Evolutionary conservation across 805 yeast genomes (phyloP).

Genomic region (Candida mattraensis): DNA sequence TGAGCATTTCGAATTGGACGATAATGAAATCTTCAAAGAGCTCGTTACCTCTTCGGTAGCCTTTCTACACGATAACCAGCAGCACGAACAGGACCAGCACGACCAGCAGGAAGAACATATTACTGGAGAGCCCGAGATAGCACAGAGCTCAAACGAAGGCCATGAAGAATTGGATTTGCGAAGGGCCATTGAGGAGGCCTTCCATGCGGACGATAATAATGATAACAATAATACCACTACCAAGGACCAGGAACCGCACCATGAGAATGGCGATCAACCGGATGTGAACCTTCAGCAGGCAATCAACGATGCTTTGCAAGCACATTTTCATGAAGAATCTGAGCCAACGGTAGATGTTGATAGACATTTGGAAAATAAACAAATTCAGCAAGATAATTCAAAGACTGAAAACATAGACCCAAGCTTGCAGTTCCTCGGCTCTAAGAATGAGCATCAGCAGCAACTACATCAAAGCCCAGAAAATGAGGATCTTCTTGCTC

Average conservation of each 20-base stretch:
- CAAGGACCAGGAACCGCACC: slow-evolving; percentile 3
- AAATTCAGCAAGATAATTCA: too few species aligned
- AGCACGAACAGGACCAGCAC: not conserved
- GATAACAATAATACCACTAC: not conserved
- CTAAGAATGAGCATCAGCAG: not conserved
- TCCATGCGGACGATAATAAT: slow-evolving; percentile 7
- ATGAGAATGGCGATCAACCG: slow-evolving; percentile 4
- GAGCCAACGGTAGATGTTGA: slow-evolving; percentile 2
- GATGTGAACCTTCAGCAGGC: slow-evolving; percentile 16
- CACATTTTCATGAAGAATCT: too few species aligned
- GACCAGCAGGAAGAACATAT: not conserved
- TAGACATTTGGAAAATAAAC: slow-evolving; percentile 1
- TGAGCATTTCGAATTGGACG: slow-evolving; percentile 14
- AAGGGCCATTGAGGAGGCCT: slow-evolving; percentile 18
- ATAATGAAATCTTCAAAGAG: slow-evolving; percentile 13
- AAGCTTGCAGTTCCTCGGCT: not conserved
- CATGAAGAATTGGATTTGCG: slow-evolving; percentile 6
- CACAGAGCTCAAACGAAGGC: too few species aligned
- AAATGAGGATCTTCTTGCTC: slow-evolving; percentile 19
- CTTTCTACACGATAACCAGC: slow-evolving; percentile 1
- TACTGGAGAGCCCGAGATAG: too few species aligned
- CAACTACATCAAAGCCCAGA: too few species aligned
- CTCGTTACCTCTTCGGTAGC: slow-evolving; percentile 13
- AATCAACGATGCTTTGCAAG: slow-evolving; percentile 16
- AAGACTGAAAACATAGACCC: too few species aligned